These are phyloP conservation scores for Helotiales sp. DNA, from an alignment of 2,329 filamentous ascomycete genomes.

Conservation along the genomic window DNA sequence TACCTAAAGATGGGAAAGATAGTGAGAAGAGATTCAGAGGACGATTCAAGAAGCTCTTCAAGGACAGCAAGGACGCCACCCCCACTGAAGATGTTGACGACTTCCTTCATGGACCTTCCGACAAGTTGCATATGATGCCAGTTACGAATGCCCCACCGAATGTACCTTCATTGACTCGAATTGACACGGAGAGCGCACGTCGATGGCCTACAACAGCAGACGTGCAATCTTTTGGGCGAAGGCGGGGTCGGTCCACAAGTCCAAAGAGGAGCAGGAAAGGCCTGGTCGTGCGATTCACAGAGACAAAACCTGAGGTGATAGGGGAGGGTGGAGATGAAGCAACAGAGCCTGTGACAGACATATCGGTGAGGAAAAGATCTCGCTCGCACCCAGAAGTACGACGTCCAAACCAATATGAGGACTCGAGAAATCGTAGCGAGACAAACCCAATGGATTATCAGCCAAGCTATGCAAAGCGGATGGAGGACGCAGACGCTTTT, in stretches of 20 bases:
- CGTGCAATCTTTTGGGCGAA: constrained; percentile 31
- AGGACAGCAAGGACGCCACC: constrained; percentile 38
- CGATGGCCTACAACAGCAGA: constrained; percentile 51
- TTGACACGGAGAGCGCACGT: constrained; percentile 50
- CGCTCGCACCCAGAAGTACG: constrained; percentile 27
- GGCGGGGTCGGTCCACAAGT: constrained; percentile 32
- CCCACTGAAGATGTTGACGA: constrained; percentile 53
- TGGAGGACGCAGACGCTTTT: constrained; percentile 38
- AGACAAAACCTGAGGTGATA: constrained; percentile 75
- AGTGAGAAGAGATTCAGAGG: constrained; percentile 29
- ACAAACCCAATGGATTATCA: constrained; percentile 6
- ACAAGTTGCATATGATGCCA: constrained; percentile 55
- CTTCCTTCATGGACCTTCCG: constrained; percentile 57
- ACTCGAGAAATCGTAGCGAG: constrained; percentile 5
- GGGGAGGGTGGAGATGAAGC: constrained; percentile 91
- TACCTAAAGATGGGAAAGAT: constrained; percentile 26
- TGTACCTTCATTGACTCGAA: constrained; percentile 29
- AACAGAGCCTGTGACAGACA: constrained; percentile 68
- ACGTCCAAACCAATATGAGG: constrained; percentile 13
- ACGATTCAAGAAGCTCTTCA: constrained; percentile 55
- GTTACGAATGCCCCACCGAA: constrained; percentile 40
- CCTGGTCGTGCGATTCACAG: constrained; percentile 72
- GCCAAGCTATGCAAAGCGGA: constrained; percentile 10
- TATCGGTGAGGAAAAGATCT: constrained; percentile 56
- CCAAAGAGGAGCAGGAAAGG: constrained; percentile 59